Conservation (phyloP, 108 stramenopile species). For the Nannochloropsis salina region DNA sequence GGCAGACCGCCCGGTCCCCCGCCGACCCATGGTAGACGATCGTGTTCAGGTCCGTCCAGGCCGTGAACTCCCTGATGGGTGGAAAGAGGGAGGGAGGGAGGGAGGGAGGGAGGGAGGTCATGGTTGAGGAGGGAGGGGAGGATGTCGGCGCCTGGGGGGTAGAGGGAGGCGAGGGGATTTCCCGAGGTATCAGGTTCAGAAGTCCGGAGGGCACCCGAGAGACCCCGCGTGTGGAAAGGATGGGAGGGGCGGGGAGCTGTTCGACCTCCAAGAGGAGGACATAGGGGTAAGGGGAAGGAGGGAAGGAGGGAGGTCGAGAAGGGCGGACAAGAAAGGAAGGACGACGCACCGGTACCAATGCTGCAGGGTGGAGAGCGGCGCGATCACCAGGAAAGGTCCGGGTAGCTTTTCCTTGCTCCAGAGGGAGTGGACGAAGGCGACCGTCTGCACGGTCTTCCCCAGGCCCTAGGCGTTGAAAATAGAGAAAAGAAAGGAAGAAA, state of each 20-base stretch:
- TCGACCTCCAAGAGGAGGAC: too few relatives aligned
- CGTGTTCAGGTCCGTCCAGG: constrained; percentile 85
- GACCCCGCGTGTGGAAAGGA: too few relatives aligned
- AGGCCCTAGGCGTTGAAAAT: constrained; percentile 26
- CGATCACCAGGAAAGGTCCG: constrained; percentile 90
- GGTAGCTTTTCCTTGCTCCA: constrained; percentile 27
- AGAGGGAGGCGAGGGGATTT: constrained; percentile 24
- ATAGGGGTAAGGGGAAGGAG: too few relatives aligned
- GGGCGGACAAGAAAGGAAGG: too few relatives aligned
- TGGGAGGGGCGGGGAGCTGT: too few relatives aligned
- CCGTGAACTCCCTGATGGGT: constrained; percentile 68
- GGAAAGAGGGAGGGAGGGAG: constrained; percentile 72
- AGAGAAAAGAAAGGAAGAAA: not conserved
- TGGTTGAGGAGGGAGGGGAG: not conserved
- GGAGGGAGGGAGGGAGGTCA: constrained; percentile 60
- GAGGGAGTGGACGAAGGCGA: constrained; percentile 58
- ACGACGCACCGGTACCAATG: constrained; percentile 68
- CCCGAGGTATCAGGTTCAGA: too few relatives aligned
- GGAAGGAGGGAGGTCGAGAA: too few relatives aligned
- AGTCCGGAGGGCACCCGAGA: too few relatives aligned
- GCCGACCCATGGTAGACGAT: constrained; percentile 85
- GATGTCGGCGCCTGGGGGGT: constrained; percentile 51
- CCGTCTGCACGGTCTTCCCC: constrained; percentile 66
- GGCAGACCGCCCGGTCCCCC: constrained; percentile 79
- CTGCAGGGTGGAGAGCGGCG: constrained; percentile 82